Evolutionary conservation across 495 filamentous ascomycete species (phyloP).

Genomic region (Massariosphaeria phaeospora): DNA sequence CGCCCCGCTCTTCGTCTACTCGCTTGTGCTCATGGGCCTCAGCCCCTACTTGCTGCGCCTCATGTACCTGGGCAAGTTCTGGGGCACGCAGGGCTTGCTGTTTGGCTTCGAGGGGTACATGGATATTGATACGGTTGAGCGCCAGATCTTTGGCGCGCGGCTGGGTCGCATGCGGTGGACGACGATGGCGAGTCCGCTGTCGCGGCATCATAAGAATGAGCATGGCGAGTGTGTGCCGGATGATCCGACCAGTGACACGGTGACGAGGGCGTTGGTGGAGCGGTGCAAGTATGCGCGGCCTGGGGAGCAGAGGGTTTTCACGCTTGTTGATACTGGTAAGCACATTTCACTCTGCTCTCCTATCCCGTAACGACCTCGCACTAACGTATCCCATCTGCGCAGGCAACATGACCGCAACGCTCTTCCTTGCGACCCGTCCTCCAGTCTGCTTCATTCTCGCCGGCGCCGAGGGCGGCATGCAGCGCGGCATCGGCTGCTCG

Average conservation of each 20-base stretch:
- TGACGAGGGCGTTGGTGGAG: conserved; percentile 8
- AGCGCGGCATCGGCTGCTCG: conserved; percentile 40
- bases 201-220: conserved; percentile 24
- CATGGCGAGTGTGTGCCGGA: conserved; percentile 20
- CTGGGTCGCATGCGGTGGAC: conserved; percentile 33
- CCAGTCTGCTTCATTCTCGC: conserved; percentile 40
- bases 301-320: conserved; percentile 15
- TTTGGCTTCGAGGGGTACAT: conserved; percentile 42
- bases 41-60: conserved; percentile 21
- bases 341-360: not conserved
- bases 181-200: conserved; percentile 30
- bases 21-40: not conserved
- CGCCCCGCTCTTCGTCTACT: conserved; percentile 4
- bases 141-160: conserved; percentile 34
- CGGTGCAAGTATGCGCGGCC: conserved; percentile 3
- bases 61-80: conserved; percentile 32
- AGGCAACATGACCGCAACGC: conserved; percentile 38
- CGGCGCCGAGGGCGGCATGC: conserved; percentile 44
- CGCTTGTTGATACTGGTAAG: conserved; percentile 17
- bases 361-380: not conserved
- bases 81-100: conserved; percentile 37
- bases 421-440: conserved; percentile 40
- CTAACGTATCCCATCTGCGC: conserved; percentile 28
- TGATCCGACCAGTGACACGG: conserved; percentile 20
- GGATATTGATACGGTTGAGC: conserved; percentile 35